phyloP scores from a whole-genome alignment of 2,329 filamentous ascomycete genomes.

The Alternaria tenuissima region DNA sequence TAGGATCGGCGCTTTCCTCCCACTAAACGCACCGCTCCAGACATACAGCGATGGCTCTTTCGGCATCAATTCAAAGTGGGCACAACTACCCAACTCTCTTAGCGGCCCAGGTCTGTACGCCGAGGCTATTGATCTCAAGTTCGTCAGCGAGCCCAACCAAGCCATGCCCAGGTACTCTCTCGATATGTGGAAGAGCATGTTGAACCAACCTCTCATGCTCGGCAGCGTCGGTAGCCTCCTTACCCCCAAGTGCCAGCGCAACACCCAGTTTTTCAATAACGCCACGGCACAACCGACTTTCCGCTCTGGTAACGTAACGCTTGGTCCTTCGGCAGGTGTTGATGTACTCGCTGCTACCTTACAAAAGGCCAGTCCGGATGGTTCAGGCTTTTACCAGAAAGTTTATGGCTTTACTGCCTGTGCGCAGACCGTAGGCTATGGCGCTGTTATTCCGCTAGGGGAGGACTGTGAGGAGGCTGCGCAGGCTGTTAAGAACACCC shows the following conservation, averaged over 20 bases:
- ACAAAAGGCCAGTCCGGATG: conserved; percentile 13
- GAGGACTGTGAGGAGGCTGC: conserved; percentile 23
- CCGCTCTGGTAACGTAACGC: conserved; percentile 16
- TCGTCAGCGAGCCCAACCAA: conserved; percentile 9
- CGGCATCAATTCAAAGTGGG: conserved; percentile 17
- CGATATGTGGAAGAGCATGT: conserved; percentile 6
- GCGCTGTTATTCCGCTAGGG: conserved; percentile 11
- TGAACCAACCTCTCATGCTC: conserved; percentile 18
- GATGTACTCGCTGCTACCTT: conserved; percentile 2
- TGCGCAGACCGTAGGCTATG: conserved; percentile 20
- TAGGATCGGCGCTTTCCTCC: conserved; percentile 16
- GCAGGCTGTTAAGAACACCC: conserved; percentile 3
- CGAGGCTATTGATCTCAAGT: conserved; percentile 18
- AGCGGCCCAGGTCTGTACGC: conserved; percentile 17
- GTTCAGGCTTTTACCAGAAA: conserved; percentile 7
- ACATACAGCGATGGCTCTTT: conserved; percentile 9
- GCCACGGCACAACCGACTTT: conserved; percentile 13
- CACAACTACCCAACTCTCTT: conserved; percentile 9
- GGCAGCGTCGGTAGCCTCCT: not conserved
- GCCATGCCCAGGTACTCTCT: conserved; percentile 10
- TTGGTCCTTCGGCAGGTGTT: conserved; percentile 16
- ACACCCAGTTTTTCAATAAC: conserved; percentile 18
- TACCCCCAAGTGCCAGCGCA: conserved; percentile 16
- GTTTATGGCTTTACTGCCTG: conserved; percentile 21
- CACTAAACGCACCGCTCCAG: conserved; percentile 5